Conservation (phyloP, 441 rosid species). For the Croton laevigatus region DNA sequence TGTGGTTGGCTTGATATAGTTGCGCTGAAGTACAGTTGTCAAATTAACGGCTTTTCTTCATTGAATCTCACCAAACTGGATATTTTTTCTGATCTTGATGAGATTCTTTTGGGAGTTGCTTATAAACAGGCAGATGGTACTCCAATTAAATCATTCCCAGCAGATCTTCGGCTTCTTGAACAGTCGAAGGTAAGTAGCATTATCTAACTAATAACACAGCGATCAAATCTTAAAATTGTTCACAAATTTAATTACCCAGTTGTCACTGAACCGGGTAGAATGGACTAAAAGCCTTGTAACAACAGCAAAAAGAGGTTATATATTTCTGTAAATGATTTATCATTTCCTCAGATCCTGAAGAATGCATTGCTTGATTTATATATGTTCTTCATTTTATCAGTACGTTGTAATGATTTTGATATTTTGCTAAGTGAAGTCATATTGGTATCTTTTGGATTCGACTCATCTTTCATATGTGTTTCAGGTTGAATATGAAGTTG, state of each 20-base stretch:
- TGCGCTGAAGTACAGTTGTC: slow-evolving; percentile 77
- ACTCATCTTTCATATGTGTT: slow-evolving; percentile 18
- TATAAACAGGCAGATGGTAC: slow-evolving; percentile 73
- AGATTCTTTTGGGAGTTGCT: slow-evolving; percentile 78
- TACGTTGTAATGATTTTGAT: background rate
- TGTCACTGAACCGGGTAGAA: background rate
- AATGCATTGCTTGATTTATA: background rate
- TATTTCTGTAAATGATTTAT: background rate
- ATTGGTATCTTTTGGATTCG: background rate
- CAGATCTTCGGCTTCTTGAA: slow-evolving; percentile 81
- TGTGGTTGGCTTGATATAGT: slow-evolving; percentile 99
- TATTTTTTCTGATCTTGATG: slow-evolving; percentile 79
- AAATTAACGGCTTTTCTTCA: slow-evolving; percentile 88
- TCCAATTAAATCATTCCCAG: slow-evolving; percentile 74
- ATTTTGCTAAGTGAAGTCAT: background rate
- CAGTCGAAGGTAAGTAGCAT: slow-evolving; percentile 52
- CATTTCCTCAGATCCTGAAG: background rate
- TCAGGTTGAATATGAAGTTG: slow-evolving; percentile 86
- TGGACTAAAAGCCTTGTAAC: background rate
- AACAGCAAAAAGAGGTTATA: background rate
- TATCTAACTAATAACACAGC: background rate
- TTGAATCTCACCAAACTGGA: slow-evolving; percentile 92
- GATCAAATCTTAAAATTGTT: no score
- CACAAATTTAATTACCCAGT: background rate
- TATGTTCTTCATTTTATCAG: background rate